Evolutionary conservation across 2,329 filamentous ascomycete genomes (phyloP).

Genomic region (Verticillium dahliae): DNA sequence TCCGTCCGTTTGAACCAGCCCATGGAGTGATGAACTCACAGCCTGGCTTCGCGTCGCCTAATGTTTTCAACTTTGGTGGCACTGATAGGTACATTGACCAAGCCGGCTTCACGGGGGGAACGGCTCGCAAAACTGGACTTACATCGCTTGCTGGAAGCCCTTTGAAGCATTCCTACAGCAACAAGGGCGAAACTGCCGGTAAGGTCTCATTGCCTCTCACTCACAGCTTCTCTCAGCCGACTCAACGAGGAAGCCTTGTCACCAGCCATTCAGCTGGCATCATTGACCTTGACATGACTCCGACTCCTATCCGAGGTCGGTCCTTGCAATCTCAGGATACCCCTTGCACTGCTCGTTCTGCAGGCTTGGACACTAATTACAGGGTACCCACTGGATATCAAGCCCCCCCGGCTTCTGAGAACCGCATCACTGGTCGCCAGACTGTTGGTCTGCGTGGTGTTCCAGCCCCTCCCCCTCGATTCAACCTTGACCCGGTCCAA

Average conservation of each 20-base stretch:
- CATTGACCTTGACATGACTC: background rate
- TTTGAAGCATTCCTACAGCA: too few species aligned
- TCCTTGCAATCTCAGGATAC: background rate
- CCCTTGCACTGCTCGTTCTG: background rate
- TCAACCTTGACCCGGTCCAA: background rate
- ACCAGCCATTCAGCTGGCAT: background rate
- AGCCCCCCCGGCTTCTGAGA: background rate
- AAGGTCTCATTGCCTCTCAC: background rate
- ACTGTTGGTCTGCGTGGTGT: background rate
- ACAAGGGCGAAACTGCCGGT: too few species aligned
- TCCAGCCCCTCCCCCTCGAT: background rate
- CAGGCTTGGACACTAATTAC: background rate
- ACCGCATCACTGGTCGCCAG: background rate
- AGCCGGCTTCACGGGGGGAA: background rate
- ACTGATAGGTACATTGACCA: background rate
- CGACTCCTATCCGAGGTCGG: background rate
- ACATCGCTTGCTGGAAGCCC: background rate
- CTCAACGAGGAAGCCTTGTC: background rate
- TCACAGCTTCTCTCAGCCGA: background rate
- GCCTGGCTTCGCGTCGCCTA: too few species aligned
- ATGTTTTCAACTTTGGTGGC: background rate
- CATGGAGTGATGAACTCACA: background rate
- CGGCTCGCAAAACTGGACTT: background rate
- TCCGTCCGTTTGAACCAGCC: background rate
- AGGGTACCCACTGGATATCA: too few species aligned